Conservation (phyloP, 2,329 filamentous ascomycete species). For the Pestalotiopsis sp. region DNA sequence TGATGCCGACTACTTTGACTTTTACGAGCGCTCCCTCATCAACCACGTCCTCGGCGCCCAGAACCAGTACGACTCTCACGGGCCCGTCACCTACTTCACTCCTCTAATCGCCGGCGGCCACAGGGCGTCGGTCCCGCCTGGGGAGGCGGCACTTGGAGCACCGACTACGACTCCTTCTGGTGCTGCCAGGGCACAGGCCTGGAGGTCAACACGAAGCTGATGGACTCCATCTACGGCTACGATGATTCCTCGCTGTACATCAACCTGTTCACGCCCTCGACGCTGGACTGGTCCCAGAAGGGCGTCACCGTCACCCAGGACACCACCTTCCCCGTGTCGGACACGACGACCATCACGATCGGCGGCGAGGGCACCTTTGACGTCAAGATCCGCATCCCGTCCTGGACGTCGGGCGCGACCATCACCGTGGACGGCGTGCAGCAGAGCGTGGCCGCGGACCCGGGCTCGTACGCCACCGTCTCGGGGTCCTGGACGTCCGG, state of each 20-base stretch:
- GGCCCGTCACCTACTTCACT: conserved; percentile 57
- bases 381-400: conserved; percentile 47
- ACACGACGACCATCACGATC: conserved; percentile 42
- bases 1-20: conserved; percentile 51
- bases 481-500: conserved; percentile 43
- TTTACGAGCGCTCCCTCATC: conserved; percentile 51
- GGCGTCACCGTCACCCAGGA: conserved; percentile 43
- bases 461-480: conserved; percentile 45
- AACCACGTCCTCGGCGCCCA: conserved; percentile 55
- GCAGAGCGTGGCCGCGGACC: conserved; percentile 23
- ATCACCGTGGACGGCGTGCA: conserved; percentile 44
- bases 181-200: conserved; percentile 55
- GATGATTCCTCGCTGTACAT: conserved; percentile 45
- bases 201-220: conserved; percentile 54
- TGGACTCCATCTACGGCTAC: conserved; percentile 54
- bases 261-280: conserved; percentile 51
- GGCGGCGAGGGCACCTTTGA: conserved; percentile 31
- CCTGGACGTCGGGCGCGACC: conserved; percentile 42
- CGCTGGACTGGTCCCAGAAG: conserved; percentile 44
- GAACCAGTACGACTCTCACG: conserved; percentile 44
- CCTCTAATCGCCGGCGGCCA: conserved; percentile 48
- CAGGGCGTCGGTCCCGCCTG: conserved; percentile 54
- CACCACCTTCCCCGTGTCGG: conserved; percentile 43
- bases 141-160: conserved; percentile 58
- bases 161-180: conserved; percentile 56